Evolutionary conservation across 345 rosid genomes (phyloP), one percentile per base, ranked within the genome.

Genomic region (Xanthoceras sorbifolium): DNA sequence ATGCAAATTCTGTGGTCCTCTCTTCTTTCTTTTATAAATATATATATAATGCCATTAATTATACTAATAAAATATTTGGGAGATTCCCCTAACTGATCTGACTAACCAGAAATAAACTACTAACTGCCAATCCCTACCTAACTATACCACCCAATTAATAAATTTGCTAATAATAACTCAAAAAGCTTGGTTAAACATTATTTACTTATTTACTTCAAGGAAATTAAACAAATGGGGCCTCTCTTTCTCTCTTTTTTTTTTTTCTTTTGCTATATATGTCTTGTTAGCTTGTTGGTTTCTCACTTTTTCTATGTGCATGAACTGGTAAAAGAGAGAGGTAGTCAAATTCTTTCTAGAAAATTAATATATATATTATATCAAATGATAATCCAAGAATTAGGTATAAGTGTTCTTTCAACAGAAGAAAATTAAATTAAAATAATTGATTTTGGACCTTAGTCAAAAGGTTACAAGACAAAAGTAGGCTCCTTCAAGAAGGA

Each of bases 81-180:
- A 55, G 72, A 75, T 75, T 79, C 77, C 63, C 55, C 63, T 62
- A 79, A 79, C 80, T 76, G 78, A 78, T 60, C 67, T 75, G 55
- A 71, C 31, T 11, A 40, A 34, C 73, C 23, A 22, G 61, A 69
- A 68, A 74, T 59, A 79, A 83, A 80, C 79, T 83, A 71, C 83
- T 76, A 83, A 83, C 86, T 80, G 83, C 81, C 83, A 73, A 64
- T 60, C 15, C 54, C 77, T 78, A 80, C 83, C 81, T 66, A 74
- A 65, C 74, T 52, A 46, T 29, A 52, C 11, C 67, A 60, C 46
- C 48, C 64, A 57, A 22, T 42, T 46, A 34, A 42, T 36, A 62
- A 70, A 52, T n/a, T 69, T 17, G 44, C 34, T 59, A 67, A 14
- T 14, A 46, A 46, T 11, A 14, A 14, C 15, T 14, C 20, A 14